These are phyloP conservation scores for Lagerstroemia speciosa DNA, from an alignment of 345 rosid species.

Conservation along the genomic window DNA sequence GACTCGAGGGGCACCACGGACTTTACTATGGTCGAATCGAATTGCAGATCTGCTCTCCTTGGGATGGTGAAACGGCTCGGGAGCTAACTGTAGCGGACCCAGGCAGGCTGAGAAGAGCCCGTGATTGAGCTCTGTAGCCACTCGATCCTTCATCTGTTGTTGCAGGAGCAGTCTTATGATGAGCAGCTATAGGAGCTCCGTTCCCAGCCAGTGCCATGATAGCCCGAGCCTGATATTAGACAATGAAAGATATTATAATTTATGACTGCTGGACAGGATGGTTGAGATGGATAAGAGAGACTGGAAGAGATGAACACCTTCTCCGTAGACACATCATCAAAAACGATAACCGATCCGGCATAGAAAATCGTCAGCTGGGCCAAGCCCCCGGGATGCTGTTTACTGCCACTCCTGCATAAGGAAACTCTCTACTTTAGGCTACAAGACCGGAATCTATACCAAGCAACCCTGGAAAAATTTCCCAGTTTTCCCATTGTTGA, in stretches of 20 bases:
- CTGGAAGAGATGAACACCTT: conserved; percentile 37
- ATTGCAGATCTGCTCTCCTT: conserved; percentile 36
- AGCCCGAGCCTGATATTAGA: conserved; percentile 57
- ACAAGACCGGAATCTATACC: neutral
- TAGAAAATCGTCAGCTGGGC: conserved; percentile 74
- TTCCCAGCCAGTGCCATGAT: conserved; percentile 75
- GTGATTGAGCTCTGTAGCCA: neutral
- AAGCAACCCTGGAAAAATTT: neutral
- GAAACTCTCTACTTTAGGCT: neutral
- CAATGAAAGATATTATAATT: neutral
- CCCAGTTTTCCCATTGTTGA: neutral
- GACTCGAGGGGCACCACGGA: conserved; percentile 8
- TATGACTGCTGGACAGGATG: neutral
- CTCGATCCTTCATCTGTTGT: neutral
- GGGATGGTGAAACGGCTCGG: conserved; percentile 16
- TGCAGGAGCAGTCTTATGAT: conserved; percentile 21
- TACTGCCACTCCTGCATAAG: conserved; percentile 29
- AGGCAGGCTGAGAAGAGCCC: neutral
- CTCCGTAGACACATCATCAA: conserved; percentile 59
- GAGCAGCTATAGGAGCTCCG: conserved; percentile 26
- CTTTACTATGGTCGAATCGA: conserved; percentile 1
- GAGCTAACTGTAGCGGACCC: neutral
- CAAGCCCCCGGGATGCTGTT: conserved; percentile 30
- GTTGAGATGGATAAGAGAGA: neutral
- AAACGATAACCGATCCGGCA: conserved; percentile 61